A percentile compares a stretch with the other conserved stretches of the same genome.
Conservation (phyloP, 2,329 filamentous ascomycete genomes). For the Neospermospora avenae region DNA sequence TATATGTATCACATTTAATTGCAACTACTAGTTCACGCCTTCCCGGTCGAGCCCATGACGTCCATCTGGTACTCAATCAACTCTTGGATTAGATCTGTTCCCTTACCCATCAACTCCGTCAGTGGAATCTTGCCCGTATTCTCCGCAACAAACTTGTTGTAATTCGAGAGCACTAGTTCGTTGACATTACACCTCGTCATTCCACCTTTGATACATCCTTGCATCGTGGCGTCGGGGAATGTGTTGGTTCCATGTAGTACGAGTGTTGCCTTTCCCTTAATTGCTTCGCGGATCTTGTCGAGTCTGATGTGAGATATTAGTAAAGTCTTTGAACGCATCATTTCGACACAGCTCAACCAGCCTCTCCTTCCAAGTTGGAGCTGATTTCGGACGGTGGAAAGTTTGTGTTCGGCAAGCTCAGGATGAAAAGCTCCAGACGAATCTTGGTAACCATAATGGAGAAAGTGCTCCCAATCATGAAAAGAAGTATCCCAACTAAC, state of each 20-base stretch:
- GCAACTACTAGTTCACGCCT: constrained; percentile 12
- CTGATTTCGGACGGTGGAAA: no score
- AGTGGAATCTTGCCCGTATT: constrained; percentile 37
- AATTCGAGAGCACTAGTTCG: constrained; percentile 51
- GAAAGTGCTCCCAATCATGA: background rate
- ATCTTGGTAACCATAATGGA: no score
- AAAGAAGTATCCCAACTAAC: constrained; percentile 35
- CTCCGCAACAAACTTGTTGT: constrained; percentile 42
- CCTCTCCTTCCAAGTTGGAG: no score
- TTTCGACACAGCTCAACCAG: background rate
- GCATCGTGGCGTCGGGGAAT: constrained; percentile 48
- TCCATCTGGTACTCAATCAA: constrained; percentile 32
- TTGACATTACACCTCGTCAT: constrained; percentile 59
- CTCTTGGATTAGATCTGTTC: constrained; percentile 39
- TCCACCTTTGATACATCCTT: constrained; percentile 48
- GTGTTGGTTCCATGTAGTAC: constrained; percentile 57
- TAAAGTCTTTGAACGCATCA: background rate
- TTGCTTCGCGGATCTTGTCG: constrained; percentile 37
- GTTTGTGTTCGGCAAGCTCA: no score
- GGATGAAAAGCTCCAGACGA: no score
- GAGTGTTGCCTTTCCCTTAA: constrained; percentile 41
- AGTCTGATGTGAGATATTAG: constrained; percentile 34
- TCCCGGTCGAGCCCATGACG: constrained; percentile 29
- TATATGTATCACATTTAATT: no score
- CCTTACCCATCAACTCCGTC: constrained; percentile 42